These are phyloP conservation scores for Lecanicillium sp. DNA, from an alignment of 2,329 filamentous ascomycete genomes.

Conservation along the genomic window DNA sequence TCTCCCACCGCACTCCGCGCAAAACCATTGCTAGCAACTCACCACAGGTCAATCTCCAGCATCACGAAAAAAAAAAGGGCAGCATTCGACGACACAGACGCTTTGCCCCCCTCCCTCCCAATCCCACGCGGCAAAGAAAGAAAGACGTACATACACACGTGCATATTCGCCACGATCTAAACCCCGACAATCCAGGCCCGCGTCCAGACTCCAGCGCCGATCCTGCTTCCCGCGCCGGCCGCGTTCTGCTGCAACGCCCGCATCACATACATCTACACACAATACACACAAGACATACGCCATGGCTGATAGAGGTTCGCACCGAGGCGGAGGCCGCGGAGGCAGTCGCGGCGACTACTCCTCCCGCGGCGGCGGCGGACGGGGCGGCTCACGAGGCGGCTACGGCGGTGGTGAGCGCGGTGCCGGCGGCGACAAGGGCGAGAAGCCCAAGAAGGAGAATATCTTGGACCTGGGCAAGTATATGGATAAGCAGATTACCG, in stretches of 20 bases:
- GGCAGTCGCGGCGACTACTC: conserved; percentile 21
- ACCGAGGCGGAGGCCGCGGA: conserved; percentile 36
- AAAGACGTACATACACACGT: no score
- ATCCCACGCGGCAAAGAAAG: no score
- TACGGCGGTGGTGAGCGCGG: conserved; percentile 25
- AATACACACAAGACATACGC: conserved; percentile 16
- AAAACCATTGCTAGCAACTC: background rate
- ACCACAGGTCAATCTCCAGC: conserved; percentile 3
- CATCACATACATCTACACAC: conserved; percentile 3
- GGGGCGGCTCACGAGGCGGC: conserved; percentile 36
- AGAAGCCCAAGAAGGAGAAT: conserved; percentile 95
- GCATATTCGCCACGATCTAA: no score
- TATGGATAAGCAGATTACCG: conserved; percentile 89
- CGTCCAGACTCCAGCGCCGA: background rate
- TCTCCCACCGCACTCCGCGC: background rate
- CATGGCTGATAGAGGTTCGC: conserved; percentile 43
- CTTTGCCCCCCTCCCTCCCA: no score
- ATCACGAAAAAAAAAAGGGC: no score
- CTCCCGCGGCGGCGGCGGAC: conserved; percentile 36
- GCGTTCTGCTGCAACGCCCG: background rate
- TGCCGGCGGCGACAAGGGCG: conserved; percentile 41
- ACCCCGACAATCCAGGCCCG: no score
- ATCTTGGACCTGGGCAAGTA: conserved; percentile 94
- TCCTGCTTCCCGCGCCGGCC: background rate
- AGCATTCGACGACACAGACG: no score